A percentile compares a stretch with the other conserved stretches of the same genome.
These are phyloP conservation scores for Dioszegia aurantiaca DNA, from an alignment of 768 basidiomycete species.

Conservation along the genomic window DNA sequence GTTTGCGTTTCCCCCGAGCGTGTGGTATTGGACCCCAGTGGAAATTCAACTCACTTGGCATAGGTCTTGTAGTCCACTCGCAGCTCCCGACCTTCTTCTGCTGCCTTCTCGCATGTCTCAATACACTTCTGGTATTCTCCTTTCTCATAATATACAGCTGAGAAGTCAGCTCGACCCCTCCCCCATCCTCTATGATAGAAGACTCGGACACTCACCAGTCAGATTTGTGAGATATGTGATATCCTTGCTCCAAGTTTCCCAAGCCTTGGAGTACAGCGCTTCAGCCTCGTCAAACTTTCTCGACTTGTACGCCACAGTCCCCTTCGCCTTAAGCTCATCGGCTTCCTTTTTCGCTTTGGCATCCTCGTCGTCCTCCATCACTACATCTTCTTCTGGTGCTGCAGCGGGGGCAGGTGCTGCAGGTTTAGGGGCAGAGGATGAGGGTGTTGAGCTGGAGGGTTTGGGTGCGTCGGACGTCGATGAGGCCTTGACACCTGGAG, in stretches of 20 bases:
- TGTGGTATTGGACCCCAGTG: not conserved
- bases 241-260: constrained; percentile 91
- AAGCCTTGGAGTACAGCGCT: constrained; percentile 75
- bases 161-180: constrained; percentile 1
- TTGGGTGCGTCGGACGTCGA: constrained; percentile 7
- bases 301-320: constrained; percentile 78
- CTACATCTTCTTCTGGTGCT: constrained; percentile 53
- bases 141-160: constrained; percentile 90
- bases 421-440: constrained; percentile 52
- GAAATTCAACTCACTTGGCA: constrained; percentile 62
- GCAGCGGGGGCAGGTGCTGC: constrained; percentile 14
- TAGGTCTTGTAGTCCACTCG: constrained; percentile 92
- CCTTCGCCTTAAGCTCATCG: constrained; percentile 72
- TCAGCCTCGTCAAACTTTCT: constrained; percentile 76
- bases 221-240: constrained; percentile 90
- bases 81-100: constrained; percentile 86
- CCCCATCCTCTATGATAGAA: too few species aligned
- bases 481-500: constrained; percentile 57
- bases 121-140: constrained; percentile 87
- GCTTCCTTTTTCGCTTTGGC: constrained; percentile 73
- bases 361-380: constrained; percentile 70
- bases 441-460: constrained; percentile 51
- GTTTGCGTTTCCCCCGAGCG: too few species aligned
- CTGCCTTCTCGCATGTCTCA: constrained; percentile 89
- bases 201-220: constrained; percentile 58